These are phyloP conservation scores for Pyricularia grisea DNA, from an alignment of 2,329 filamentous ascomycete genomes.

Conservation along the genomic window DNA sequence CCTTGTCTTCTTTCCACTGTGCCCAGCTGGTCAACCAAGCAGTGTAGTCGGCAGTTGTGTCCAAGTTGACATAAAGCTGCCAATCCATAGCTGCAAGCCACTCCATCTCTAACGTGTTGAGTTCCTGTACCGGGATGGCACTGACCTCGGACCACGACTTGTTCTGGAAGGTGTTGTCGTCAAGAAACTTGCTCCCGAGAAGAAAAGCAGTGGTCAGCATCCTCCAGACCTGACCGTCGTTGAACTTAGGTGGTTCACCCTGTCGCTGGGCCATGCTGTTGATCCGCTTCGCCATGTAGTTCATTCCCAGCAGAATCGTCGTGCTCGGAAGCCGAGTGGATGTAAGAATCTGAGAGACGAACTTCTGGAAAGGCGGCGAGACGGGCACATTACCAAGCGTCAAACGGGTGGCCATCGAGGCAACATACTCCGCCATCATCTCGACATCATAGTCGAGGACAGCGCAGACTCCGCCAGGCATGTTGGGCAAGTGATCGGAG, in stretches of 20 bases:
- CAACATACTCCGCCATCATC: conserved; percentile 89
- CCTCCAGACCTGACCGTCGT: conserved; percentile 70
- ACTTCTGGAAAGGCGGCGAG: conserved; percentile 68
- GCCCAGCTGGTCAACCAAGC: conserved; percentile 54
- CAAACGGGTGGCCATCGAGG: conserved; percentile 67
- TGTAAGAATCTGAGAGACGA: conserved; percentile 81
- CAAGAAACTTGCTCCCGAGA: conserved; percentile 88
- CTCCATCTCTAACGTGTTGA: conserved; percentile 79
- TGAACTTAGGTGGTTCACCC: conserved; percentile 25
- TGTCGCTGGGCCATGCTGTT: conserved; percentile 51
- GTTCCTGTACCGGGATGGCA: conserved; percentile 72
- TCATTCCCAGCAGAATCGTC: conserved; percentile 82
- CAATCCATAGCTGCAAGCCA: conserved; percentile 80
- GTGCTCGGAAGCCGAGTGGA: conserved; percentile 85
- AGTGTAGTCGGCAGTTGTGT: conserved; percentile 62
- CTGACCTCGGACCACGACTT: conserved; percentile 94
- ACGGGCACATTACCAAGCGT: conserved; percentile 45
- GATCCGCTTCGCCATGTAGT: conserved; percentile 78
- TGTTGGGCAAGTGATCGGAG: conserved; percentile 31
- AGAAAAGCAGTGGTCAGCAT: conserved; percentile 79
- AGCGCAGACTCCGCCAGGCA: conserved; percentile 79
- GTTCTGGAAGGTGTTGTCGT: conserved; percentile 97
- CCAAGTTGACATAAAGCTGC: conserved; percentile 78
- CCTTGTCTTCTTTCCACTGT: conserved; percentile 46
- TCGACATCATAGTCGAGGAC: conserved; percentile 97